A percentile compares a stretch with the other conserved stretches of the same genome.
These are phyloP conservation scores for Aspergillus persii DNA, from an alignment of 2,329 filamentous ascomycete species.

Conservation along the genomic window DNA sequence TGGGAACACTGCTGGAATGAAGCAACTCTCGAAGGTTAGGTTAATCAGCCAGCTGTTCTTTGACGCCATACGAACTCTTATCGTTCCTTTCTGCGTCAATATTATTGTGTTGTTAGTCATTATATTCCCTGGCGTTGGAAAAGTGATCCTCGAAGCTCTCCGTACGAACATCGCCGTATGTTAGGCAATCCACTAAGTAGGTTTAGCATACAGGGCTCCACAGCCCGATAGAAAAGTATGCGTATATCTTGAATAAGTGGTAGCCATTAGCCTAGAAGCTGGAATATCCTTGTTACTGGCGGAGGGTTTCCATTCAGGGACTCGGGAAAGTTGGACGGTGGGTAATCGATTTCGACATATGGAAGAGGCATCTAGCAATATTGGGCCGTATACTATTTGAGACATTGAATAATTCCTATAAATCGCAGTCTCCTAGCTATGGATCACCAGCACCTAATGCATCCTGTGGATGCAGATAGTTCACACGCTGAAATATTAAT, in stretches of 20 bases:
- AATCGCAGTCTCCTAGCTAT: background rate
- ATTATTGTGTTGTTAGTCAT: background rate
- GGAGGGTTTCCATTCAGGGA: background rate
- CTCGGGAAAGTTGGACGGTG: slow-evolving; percentile 5
- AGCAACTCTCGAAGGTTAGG: background rate
- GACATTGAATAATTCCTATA: slow-evolving; percentile 2
- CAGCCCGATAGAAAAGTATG: slow-evolving; percentile 1
- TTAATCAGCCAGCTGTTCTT: background rate
- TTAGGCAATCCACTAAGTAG: slow-evolving; percentile 2
- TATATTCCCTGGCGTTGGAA: background rate
- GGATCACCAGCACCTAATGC: background rate
- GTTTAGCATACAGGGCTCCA: slow-evolving; percentile 5
- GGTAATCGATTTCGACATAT: slow-evolving; percentile 1
- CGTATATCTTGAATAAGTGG: slow-evolving; percentile 1
- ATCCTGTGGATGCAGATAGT: background rate
- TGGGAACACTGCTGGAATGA: background rate
- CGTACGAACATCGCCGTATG: background rate
- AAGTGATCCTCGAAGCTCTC: background rate
- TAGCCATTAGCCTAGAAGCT: slow-evolving; percentile 3
- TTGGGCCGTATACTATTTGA: slow-evolving; percentile 2
- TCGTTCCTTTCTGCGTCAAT: background rate
- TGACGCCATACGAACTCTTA: background rate
- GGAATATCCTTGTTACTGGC: slow-evolving; percentile 3
- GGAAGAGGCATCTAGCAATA: slow-evolving; percentile 3
- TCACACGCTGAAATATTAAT: slow-evolving; percentile 2